Conservation (phyloP, 371 early-diverging fungal species). For the Lichtheimia ramosa region DNA sequence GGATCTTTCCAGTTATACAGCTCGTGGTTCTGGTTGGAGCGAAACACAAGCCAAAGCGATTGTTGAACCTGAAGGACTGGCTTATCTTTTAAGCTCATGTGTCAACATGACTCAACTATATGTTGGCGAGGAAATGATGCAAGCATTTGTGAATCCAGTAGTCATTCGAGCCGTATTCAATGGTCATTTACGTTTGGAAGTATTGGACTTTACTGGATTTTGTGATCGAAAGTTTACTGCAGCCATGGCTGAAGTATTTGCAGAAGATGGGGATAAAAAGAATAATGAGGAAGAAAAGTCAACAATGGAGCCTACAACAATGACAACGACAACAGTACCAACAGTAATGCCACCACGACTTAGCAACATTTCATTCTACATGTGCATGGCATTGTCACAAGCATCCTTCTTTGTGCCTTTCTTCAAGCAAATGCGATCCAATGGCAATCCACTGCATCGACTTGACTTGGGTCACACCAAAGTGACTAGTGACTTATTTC, state of each 20-base stretch:
- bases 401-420: constrained; percentile 35
- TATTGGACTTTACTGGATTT: constrained; percentile 35
- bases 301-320: background rate
- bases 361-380: constrained; percentile 31
- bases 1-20: constrained; percentile 39
- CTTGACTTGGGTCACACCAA: constrained; percentile 38
- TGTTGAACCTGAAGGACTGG: constrained; percentile 25
- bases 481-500: constrained; percentile 25
- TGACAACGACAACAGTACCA: background rate
- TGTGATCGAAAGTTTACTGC: constrained; percentile 28
- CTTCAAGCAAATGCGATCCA: constrained; percentile 19
- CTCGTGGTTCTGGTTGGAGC: constrained; percentile 35
- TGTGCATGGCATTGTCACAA: constrained; percentile 36
- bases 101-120: constrained; percentile 23
- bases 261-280: background rate
- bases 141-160: constrained; percentile 25
- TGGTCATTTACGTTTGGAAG: constrained; percentile 16
- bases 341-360: constrained; percentile 21
- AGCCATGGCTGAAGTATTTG: constrained; percentile 24
- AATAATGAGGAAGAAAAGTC: constrained; percentile 3
- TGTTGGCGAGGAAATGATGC: constrained; percentile 40
- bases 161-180: constrained; percentile 31
- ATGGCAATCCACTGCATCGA: constrained; percentile 15
- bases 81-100: constrained; percentile 24
- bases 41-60: constrained; percentile 32